Evolutionary conservation across 1,284 basidiomycete species (phyloP), one percentile per base, ranked within the genome.

Genomic region (Ganoderma lucidum): DNA sequence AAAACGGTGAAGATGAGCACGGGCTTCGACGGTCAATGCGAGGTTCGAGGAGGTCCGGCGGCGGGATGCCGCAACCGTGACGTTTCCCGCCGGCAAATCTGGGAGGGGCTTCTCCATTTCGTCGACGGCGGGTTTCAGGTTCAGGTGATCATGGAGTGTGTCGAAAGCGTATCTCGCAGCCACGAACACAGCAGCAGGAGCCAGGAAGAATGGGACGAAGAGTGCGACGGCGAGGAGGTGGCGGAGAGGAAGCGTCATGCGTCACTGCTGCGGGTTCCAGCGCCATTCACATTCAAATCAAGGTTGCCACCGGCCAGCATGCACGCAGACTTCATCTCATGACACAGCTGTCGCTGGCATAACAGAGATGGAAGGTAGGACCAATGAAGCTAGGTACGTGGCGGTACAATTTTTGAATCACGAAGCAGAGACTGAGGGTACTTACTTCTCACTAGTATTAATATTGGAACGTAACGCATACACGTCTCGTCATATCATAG

Each of bases 101-200:
- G 78, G 78, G 28, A 80, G 75, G 30, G 78, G 78, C 72, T 80
- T 80, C 63, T 80, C 76, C 64, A 72, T 72, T 28, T 45, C 53
- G 65, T 59, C 51, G 48, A 30, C 62, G 32, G 8, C 30, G 28
- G 28, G 35, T 12, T 4, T 28, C 23, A 14, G 2, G 35, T 39
- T 64, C 32, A 68, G 48, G 6, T 58, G 48, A 45, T 63, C 67
- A 68, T 68, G 63, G 35, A 69, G 51, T 30, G 35, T 56, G 32
- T 19, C 12, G 30, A 69, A 60, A 17, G 64, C 35, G 60, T 32
- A 30, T 17, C 30, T 59, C 14, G 67, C 64, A 5, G 51, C 59
- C 9, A 60, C 67, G 15, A 60, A 17, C 48, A 65, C 37, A 19
- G 65, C 42, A 41, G 60, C 19, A n/a, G 67, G 67, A n/a, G 51